These are phyloP conservation scores for Corymbia maculata DNA, from an alignment of 345 rosid species.

Conservation along the genomic window DNA sequence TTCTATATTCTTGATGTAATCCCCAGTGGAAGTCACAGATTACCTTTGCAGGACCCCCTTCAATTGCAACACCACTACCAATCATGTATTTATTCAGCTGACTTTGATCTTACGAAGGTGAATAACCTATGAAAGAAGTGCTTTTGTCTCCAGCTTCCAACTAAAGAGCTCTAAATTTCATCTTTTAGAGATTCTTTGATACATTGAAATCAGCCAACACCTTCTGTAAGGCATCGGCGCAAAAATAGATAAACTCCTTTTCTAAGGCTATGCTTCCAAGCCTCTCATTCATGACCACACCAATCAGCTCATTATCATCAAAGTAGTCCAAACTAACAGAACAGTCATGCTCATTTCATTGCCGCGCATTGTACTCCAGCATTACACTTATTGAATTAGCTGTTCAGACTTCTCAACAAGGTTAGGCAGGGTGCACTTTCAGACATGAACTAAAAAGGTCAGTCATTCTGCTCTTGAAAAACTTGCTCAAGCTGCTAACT, in stretches of 20 bases:
- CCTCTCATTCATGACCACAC: background rate
- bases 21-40: background rate
- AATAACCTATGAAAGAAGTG: background rate
- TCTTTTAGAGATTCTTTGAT: background rate
- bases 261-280: background rate
- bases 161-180: background rate
- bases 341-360: background rate
- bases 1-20: background rate
- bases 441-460: background rate
- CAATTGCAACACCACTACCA: background rate
- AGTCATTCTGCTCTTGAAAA: background rate
- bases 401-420: background rate
- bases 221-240: background rate
- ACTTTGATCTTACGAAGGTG: background rate
- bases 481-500: background rate
- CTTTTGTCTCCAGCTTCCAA: background rate
- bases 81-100: background rate
- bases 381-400: background rate
- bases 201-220: background rate
- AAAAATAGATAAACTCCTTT: background rate
- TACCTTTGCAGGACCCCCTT: background rate
- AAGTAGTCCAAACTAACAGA: background rate
- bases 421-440: background rate
- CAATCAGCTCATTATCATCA: background rate
- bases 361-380: background rate